A percentile compares a stretch with the other conserved stretches of the same genome.
These are phyloP conservation scores for Rhodotorula sp. DNA, from an alignment of 1,284 basidiomycete genomes.

Conservation along the genomic window DNA sequence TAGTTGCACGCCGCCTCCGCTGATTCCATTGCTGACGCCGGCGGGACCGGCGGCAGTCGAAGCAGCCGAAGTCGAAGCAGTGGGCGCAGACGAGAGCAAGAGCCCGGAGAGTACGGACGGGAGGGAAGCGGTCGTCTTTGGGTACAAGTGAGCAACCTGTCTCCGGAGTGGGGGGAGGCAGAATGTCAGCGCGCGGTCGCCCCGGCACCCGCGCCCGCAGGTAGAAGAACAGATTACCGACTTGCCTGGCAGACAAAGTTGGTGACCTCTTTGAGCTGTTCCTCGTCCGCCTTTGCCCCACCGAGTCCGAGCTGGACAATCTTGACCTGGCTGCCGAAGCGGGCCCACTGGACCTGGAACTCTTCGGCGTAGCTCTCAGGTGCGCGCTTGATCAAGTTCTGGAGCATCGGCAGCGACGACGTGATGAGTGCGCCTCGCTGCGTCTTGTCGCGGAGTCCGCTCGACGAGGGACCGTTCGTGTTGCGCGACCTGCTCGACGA, in stretches of 20 bases:
- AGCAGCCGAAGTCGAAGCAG: constrained; percentile 53
- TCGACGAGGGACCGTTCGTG: constrained; percentile 2
- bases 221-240: neutral
- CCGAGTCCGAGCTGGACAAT: constrained; percentile 64
- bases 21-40: constrained; percentile 23
- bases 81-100: constrained; percentile 68
- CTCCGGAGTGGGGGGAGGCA: neutral
- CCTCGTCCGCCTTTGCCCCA: constrained; percentile 62
- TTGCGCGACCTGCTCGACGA: constrained; percentile 1
- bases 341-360: constrained; percentile 97
- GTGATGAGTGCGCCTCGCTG: constrained; percentile 52
- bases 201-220: neutral
- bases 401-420: constrained; percentile 65
- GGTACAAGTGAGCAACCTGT: constrained; percentile 84
- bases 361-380: constrained; percentile 89
- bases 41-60: constrained; percentile 10
- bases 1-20: constrained; percentile 35
- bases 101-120: constrained; percentile 72
- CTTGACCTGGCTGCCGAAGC: constrained; percentile 82
- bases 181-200: neutral
- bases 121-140: constrained; percentile 76
- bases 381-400: constrained; percentile 93
- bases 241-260: constrained; percentile 77
- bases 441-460: constrained; percentile 27
- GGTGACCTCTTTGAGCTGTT: constrained; percentile 79